Percentiles rank a stretch among this genome's conserved stretches.
These are phyloP conservation scores for Trichothecium roseum DNA, from an alignment of 2,329 filamentous ascomycete species.

Conservation along the genomic window DNA sequence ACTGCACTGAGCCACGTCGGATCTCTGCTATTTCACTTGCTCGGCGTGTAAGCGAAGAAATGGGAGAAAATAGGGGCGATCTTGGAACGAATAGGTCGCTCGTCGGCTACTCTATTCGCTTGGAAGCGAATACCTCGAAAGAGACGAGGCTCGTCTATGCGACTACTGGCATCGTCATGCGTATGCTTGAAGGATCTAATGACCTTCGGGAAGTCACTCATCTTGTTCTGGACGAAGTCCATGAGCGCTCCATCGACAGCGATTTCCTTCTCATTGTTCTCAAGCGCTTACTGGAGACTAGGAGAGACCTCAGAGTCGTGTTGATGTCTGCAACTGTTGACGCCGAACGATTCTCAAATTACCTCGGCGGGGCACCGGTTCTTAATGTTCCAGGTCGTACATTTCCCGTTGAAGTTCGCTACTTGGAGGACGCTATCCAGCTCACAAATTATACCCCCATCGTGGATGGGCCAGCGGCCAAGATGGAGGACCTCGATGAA, in stretches of 20 bases:
- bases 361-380: constrained; percentile 76
- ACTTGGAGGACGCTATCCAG: constrained; percentile 87
- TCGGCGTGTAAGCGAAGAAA: constrained; percentile 84
- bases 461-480: constrained; percentile 29
- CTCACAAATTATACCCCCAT: constrained; percentile 61
- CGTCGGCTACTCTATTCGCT: constrained; percentile 85
- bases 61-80: constrained; percentile 75
- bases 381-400: constrained; percentile 87
- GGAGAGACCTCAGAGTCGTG: constrained; percentile 81
- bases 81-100: constrained; percentile 75
- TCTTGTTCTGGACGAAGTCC: constrained; percentile 92
- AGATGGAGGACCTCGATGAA: constrained; percentile 53
- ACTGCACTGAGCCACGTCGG: constrained; percentile 87
- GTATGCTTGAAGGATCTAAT: constrained; percentile 86
- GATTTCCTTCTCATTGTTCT: constrained; percentile 92
- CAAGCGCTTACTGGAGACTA: constrained; percentile 64
- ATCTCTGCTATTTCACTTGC: constrained; percentile 95
- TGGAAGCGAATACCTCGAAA: constrained; percentile 77
- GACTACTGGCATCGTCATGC: constrained; percentile 86
- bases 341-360: constrained; percentile 80
- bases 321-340: constrained; percentile 98
- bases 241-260: constrained; percentile 92
- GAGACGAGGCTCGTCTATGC: constrained; percentile 85
- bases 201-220: constrained; percentile 86
- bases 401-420: constrained; percentile 81